These are phyloP conservation scores for Tarenaya hassleriana DNA, from an alignment of 345 rosid species.

Conservation along the genomic window DNA sequence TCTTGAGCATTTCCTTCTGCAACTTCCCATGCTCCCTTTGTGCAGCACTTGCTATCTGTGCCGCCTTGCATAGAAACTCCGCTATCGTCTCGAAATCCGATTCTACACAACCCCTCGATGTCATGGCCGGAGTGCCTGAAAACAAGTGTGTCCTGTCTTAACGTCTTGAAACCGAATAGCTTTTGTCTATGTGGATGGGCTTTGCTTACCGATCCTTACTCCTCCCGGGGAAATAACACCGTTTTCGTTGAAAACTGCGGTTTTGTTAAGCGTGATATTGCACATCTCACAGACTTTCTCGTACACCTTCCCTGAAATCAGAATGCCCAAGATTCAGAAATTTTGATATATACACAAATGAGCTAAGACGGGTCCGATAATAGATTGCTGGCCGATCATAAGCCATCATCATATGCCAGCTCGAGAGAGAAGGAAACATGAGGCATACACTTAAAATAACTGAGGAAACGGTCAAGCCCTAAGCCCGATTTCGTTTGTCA, in stretches of 20 bases:
- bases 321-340: not conserved
- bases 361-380: constrained; percentile 15
- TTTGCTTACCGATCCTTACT: constrained; percentile 76
- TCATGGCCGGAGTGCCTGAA: constrained; percentile 93
- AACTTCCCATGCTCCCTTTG: constrained; percentile 60
- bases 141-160: not conserved
- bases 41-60: constrained; percentile 53
- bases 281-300: constrained; percentile 90
- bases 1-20: constrained; percentile 46
- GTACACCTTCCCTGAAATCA: constrained; percentile 51
- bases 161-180: constrained; percentile 1
- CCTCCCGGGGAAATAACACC: constrained; percentile 81
- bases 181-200: constrained; percentile 1
- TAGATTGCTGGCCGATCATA: constrained; percentile 1
- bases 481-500: not conserved
- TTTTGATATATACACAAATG: not conserved
- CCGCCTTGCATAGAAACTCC: constrained; percentile 70
- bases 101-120: constrained; percentile 88
- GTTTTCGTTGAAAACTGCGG: constrained; percentile 57
- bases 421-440: too few relatives aligned
- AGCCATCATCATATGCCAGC: too few relatives aligned
- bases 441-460: constrained; percentile 10
- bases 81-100: constrained; percentile 80
- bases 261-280: constrained; percentile 74
- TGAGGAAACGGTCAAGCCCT: too few relatives aligned